Conservation (phyloP, 495 filamentous ascomycete genomes). For the Neurospora tetraspora region DNA sequence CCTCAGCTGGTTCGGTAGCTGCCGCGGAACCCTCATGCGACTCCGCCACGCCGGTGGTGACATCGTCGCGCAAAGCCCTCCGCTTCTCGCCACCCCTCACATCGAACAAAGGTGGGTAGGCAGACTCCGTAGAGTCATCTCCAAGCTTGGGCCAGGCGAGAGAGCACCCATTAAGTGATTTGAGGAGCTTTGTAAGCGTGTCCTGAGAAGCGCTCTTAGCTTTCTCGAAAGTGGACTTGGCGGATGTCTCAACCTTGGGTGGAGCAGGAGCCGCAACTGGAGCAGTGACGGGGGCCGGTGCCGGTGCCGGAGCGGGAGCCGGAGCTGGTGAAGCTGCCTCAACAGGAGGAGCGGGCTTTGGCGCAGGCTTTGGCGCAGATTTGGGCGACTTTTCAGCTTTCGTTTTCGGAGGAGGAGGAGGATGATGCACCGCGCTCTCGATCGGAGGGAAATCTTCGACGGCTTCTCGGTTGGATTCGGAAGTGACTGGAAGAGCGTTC, state of each 20-base stretch:
- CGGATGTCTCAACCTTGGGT: neutral
- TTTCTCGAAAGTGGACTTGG: conserved; percentile 5
- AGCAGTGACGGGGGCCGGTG: conserved; percentile 1
- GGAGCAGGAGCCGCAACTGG: neutral
- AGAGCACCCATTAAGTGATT: conserved; percentile 21
- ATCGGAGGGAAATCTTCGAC: conserved; percentile 17
- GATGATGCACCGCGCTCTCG: conserved; percentile 8
- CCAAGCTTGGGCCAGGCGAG: conserved; percentile 18
- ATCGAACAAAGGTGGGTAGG: conserved; percentile 72
- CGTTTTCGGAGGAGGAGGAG: neutral
- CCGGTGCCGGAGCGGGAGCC: neutral
- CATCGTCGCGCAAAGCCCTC: conserved; percentile 58
- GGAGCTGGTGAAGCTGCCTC: neutral
- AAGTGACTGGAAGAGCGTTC: conserved; percentile 45
- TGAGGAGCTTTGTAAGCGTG: conserved; percentile 20
- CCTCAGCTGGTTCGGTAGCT: conserved; percentile 31
- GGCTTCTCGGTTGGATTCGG: conserved; percentile 29
- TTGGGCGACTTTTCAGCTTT: neutral
- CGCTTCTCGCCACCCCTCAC: conserved; percentile 65
- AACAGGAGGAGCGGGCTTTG: neutral
- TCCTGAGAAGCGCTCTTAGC: conserved; percentile 11
- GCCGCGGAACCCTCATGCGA: conserved; percentile 44
- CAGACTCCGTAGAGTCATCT: conserved; percentile 12
- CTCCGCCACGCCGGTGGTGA: conserved; percentile 48
- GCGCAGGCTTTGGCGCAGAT: neutral